Percentiles rank a stretch among this genome's conserved stretches.
Conservation (phyloP, 78 protist species). For the Polysphondylium violaceum region DNA sequence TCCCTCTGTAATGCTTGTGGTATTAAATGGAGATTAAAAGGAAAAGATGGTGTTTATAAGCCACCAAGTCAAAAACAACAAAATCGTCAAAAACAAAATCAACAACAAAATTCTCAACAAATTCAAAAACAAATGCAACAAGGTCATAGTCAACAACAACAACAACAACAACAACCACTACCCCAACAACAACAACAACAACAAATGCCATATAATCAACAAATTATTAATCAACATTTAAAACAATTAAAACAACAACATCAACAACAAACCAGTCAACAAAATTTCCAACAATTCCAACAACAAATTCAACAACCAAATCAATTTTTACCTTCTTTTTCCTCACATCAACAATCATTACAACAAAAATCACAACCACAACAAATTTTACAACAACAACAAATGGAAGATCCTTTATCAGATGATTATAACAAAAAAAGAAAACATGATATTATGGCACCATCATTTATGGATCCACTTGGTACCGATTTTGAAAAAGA, state of each 20-base stretch:
- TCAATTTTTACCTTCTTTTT: too few species aligned
- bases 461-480: slow-evolving; percentile 2
- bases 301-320: slow-evolving; percentile 52
- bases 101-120: background rate
- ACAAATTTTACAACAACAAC: slow-evolving; percentile 1
- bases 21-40: slow-evolving; percentile 84
- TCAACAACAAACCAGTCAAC: slow-evolving; percentile 14
- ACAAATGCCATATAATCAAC: background rate
- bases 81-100: slow-evolving; percentile 14
- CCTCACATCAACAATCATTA: too few species aligned
- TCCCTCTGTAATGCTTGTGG: slow-evolving; percentile 86
- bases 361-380: slow-evolving; percentile 15
- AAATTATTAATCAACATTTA: slow-evolving; percentile 18
- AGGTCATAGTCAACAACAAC: background rate
- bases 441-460: slow-evolving; percentile 1
- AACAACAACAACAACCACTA: slow-evolving; percentile 7
- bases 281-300: slow-evolving; percentile 19
- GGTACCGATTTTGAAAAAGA: slow-evolving; percentile 47
- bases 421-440: background rate
- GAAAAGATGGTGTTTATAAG: slow-evolving; percentile 59
- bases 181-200: slow-evolving; percentile 3
- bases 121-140: background rate
- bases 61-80: slow-evolving; percentile 30
- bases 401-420: background rate
- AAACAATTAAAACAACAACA: slow-evolving; percentile 14